Evolutionary conservation across 257 asterid genomes (phyloP).

Genomic region (Solanum neorickii): DNA sequence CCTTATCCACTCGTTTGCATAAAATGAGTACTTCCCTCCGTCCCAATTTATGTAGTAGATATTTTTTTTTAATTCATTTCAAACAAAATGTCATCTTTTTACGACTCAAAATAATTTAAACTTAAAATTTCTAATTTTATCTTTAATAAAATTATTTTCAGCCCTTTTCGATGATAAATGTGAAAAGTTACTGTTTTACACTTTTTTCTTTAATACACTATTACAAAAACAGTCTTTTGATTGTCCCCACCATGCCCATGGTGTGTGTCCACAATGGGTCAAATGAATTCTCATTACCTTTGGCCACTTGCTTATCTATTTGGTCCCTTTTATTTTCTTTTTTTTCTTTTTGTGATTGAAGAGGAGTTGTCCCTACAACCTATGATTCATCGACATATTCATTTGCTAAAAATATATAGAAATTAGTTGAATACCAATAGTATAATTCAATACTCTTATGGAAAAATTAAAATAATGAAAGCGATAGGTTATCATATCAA

Average conservation of each 20-base stretch:
- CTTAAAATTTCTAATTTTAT: not conserved
- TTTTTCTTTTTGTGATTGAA: not conserved
- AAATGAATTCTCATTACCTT: not conserved
- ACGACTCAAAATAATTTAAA: not conserved
- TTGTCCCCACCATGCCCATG: not conserved
- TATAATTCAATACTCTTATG: not conserved
- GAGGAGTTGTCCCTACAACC: not conserved
- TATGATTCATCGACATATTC: not conserved
- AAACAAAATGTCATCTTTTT: not conserved
- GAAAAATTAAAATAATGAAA: not conserved
- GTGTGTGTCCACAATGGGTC: not conserved
- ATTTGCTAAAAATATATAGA: not conserved
- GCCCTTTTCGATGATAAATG: not conserved
- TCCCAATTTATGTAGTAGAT: not conserved
- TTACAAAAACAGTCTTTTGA: not conserved
- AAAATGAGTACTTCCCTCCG: not conserved
- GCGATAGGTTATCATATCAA: slow-evolving; percentile 11
- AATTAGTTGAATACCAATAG: not conserved
- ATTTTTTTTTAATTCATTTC: not conserved
- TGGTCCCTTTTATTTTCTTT: not conserved
- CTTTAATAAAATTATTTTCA: not conserved
- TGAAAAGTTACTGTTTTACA: too few relatives aligned
- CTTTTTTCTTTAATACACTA: not conserved
- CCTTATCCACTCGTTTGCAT: not conserved
- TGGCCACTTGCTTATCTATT: not conserved